Conservation (phyloP, 805 yeast genomes). For the Candida gorgasii region DNA sequence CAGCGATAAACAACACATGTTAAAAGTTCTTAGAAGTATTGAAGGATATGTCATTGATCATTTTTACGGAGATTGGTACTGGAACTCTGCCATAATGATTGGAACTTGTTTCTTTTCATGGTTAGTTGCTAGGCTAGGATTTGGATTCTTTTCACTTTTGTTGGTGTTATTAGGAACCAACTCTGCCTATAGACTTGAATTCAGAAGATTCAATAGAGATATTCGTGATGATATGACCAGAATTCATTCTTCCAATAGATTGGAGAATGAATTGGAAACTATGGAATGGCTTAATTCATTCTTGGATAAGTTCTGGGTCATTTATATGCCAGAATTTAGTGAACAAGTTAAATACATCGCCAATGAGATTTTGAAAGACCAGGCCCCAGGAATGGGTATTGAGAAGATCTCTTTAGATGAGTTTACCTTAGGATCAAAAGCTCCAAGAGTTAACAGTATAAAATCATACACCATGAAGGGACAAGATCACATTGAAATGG, state of each 20-base stretch:
- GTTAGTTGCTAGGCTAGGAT: constrained; percentile 61
- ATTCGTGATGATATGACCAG: constrained; percentile 76
- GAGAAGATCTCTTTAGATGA: constrained; percentile 72
- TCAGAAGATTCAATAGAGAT: constrained; percentile 72
- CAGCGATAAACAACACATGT: constrained; percentile 26
- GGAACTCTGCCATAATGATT: constrained; percentile 61
- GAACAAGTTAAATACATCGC: constrained; percentile 71
- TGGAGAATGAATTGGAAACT: constrained; percentile 66
- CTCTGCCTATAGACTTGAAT: constrained; percentile 70
- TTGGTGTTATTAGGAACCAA: constrained; percentile 61
- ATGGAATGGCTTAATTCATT: constrained; percentile 82
- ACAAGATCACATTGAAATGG: constrained; percentile 72
- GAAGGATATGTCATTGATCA: constrained; percentile 66
- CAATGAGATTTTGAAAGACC: constrained; percentile 65
- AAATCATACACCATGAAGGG: constrained; percentile 73
- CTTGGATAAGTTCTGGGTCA: constrained; percentile 80
- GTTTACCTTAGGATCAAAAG: constrained; percentile 77
- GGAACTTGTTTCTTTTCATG: constrained; percentile 77
- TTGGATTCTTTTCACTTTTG: constrained; percentile 62
- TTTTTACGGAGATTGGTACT: constrained; percentile 70
- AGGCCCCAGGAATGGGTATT: constrained; percentile 82
- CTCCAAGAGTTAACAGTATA: constrained; percentile 72
- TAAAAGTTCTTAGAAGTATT: constrained; percentile 35
- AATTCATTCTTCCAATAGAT: constrained; percentile 58
- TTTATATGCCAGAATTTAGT: constrained; percentile 82